A percentile compares a stretch with the other conserved stretches of the same genome.
These are phyloP conservation scores for Dioszegia aurantiaca DNA, from an alignment of 768 basidiomycete species.

Conservation along the genomic window DNA sequence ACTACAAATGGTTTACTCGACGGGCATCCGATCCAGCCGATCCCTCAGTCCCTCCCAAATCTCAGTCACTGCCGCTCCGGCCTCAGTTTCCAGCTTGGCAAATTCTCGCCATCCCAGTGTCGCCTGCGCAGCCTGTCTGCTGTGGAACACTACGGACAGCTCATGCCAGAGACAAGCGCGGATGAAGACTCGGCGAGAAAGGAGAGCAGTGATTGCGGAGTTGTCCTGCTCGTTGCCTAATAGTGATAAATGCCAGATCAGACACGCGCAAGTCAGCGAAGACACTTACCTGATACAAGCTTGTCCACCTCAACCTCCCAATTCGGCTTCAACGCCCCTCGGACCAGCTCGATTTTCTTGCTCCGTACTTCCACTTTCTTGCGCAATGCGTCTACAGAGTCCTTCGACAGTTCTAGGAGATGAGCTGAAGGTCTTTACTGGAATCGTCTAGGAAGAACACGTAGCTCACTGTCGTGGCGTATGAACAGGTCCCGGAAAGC, in stretches of 20 bases:
- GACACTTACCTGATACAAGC: constrained; percentile 55
- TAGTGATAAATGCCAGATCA: background rate
- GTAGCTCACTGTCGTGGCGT: constrained; percentile 71
- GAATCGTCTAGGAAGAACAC: no score
- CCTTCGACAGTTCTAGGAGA: constrained; percentile 62
- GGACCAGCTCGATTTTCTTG: constrained; percentile 71
- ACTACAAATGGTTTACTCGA: constrained; percentile 59
- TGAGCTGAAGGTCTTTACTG: background rate
- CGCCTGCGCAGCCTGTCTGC: constrained; percentile 78
- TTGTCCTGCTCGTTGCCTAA: constrained; percentile 77
- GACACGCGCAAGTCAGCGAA: background rate
- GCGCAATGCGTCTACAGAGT: constrained; percentile 81
- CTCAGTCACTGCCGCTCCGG: constrained; percentile 61
- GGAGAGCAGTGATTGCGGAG: constrained; percentile 67
- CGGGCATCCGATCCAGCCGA: constrained; percentile 76
- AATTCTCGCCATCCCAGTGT: constrained; percentile 71
- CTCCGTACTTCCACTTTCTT: constrained; percentile 77
- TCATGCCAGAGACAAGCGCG: constrained; percentile 94
- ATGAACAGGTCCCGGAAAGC: constrained; percentile 81
- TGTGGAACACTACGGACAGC: constrained; percentile 85
- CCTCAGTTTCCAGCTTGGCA: constrained; percentile 70
- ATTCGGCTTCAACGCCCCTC: constrained; percentile 68
- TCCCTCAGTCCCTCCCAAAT: constrained; percentile 75
- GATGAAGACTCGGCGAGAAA: constrained; percentile 79
- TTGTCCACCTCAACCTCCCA: constrained; percentile 86